Evolutionary conservation across 345 rosid species (phyloP).

Genomic region (Hibiscus syriacus): DNA sequence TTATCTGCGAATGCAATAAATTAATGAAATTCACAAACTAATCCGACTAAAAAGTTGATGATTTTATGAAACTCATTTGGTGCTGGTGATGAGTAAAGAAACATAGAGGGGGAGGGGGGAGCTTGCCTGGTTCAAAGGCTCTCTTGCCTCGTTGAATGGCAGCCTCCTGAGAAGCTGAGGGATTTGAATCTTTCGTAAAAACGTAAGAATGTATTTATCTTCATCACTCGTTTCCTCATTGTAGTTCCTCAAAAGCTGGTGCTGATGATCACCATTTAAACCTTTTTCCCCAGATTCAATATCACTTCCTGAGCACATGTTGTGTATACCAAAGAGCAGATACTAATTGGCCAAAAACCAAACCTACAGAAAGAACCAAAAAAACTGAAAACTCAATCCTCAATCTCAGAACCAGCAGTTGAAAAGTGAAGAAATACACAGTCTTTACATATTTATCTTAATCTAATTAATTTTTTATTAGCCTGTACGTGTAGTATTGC

Average conservation of each 20-base stretch:
- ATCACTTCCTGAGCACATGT: conserved; percentile 23
- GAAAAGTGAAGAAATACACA: too few relatives aligned
- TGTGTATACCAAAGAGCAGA: too few relatives aligned
- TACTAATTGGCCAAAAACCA: background rate
- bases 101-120: too few relatives aligned
- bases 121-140: background rate
- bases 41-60: too few relatives aligned
- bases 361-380: background rate
- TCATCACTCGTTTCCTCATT: conserved; percentile 17
- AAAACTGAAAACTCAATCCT: too few relatives aligned
- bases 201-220: conserved; percentile 7
- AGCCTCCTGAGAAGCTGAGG: too few relatives aligned
- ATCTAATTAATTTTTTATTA: background rate
- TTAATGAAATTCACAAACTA: too few relatives aligned
- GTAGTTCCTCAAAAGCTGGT: conserved; percentile 12
- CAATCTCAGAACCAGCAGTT: too few relatives aligned
- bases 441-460: background rate
- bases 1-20: too few relatives aligned
- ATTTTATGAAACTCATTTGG: too few relatives aligned
- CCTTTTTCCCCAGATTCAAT: conserved; percentile 21
- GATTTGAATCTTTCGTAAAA: conserved; percentile 14
- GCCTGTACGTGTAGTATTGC: background rate
- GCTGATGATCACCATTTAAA: conserved; percentile 20
- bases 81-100: background rate
- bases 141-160: conserved; percentile 35